Base-by-base conservation (phyloP, 192 early-diverging fungal genomes). In the Rhizophagus prolifer region DNA sequence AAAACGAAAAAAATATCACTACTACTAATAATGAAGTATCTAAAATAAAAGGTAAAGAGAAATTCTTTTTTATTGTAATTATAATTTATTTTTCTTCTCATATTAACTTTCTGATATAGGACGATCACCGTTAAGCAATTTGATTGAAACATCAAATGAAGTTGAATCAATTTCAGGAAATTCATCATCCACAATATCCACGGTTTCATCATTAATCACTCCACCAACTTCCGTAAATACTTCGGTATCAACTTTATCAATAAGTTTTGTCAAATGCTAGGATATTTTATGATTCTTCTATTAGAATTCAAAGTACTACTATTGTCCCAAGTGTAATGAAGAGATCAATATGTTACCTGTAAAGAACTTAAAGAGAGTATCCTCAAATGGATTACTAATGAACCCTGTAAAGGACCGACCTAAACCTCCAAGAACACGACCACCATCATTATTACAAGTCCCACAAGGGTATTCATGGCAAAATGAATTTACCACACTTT, bases 381-480 rank as follows among this genome's bases (percentile, higher is more conserved):
- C 23, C 4, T 36, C 26, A 68, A 34, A 26, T 28, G 31, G 58
- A n/a, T 26, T 73, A 47, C 41, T 73, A 38, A 19, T 16, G 5
- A 58, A 73, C 38, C 71, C 50, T 1, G 19, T 58, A 73, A 73
- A 61, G 36, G 71, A 73, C 61, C 71, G 71, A 34, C 71, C 71
- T 9, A 21, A n/a, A 2, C 58, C 31, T 2, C 71, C 71, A 12
- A 73, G 50, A 73, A 59, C 58, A 61, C 28, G 71, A 21, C 44
- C 44, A 60, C 58, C 58, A 7, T 71, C 70, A 50, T 25, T 58
- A 30, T 71, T 47, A 46, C n/a, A 44, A 50, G 25, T 71, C 31
- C n/a, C 9, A 28, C 28, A n/a, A 54, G 41, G 41, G 10, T 12
- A 44, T 12, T 44, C 41, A 44, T 71, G 5, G 10, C 38, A 50